Evolutionary conservation across 768 basidiomycete genomes (phyloP).

Genomic region (Pisolithus orientalis): DNA sequence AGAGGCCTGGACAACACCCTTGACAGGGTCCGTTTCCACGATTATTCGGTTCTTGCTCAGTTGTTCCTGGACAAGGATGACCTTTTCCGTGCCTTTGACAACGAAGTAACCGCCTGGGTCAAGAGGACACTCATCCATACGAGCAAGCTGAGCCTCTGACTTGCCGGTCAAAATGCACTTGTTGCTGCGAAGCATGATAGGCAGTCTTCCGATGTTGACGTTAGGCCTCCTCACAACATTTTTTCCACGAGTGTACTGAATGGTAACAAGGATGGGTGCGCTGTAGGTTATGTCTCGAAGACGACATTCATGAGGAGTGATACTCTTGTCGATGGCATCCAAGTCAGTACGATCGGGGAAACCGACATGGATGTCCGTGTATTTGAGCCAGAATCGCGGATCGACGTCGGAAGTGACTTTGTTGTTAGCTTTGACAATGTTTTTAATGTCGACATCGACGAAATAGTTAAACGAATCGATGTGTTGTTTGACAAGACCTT

Average conservation of each 20-base stretch:
- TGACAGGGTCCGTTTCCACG: conserved; percentile 88
- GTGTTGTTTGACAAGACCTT: conserved; percentile 98
- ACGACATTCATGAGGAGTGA: conserved; percentile 97
- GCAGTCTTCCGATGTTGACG: conserved; percentile 84
- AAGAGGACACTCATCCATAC: conserved; percentile 93
- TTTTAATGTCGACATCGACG: conserved; percentile 94
- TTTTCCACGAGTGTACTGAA: conserved; percentile 91
- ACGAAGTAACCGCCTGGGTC: conserved; percentile 99
- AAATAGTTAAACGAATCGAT: conserved; percentile 99
- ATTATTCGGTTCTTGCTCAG: conserved; percentile 99
- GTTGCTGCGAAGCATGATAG: conserved; percentile 95
- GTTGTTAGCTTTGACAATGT: conserved; percentile 89
- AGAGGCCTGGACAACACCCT: conserved; percentile 88
- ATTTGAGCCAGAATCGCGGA: conserved; percentile 94
- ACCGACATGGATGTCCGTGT: conserved; percentile 91
- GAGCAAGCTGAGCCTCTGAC: conserved; percentile 76
- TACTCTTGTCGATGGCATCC: conserved; percentile 66
- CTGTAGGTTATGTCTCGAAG: conserved; percentile 92
- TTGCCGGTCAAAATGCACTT: conserved; percentile 85
- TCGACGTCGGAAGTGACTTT: conserved; percentile 96
- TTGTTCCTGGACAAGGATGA: conserved; percentile 98
- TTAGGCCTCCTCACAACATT: conserved; percentile 78
- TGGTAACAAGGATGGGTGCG: conserved; percentile 88
- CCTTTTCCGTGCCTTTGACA: conserved; percentile 98
- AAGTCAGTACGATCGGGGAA: conserved; percentile 86